Conservation (phyloP, 2,329 filamentous ascomycete genomes). For the Lecanicillium sp. region DNA sequence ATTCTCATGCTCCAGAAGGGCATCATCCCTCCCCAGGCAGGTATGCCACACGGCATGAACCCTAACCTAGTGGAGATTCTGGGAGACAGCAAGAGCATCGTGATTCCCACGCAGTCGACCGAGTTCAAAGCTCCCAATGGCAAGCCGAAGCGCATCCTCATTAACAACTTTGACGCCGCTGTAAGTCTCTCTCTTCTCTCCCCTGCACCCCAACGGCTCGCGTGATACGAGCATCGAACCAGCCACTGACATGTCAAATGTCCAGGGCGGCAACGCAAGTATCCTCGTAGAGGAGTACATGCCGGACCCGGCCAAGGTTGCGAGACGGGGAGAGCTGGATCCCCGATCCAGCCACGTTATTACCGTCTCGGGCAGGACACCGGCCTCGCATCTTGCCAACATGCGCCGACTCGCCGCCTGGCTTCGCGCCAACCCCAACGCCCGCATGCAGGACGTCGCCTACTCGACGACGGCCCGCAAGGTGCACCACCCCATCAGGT, state of each 20-base stretch:
- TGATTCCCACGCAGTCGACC: not conserved
- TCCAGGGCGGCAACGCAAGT: not conserved
- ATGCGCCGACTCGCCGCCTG: not conserved
- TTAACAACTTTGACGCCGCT: not conserved
- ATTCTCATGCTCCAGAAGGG: slow-evolving; percentile 34
- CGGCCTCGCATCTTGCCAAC: not conserved
- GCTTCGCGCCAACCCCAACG: not conserved
- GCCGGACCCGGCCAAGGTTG: not conserved
- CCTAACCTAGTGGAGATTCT: slow-evolving; percentile 29
- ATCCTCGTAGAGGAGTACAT: not conserved
- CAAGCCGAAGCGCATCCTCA: not conserved
- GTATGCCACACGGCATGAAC: slow-evolving; percentile 22
- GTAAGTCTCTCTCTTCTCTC: not conserved
- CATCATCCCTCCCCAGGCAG: slow-evolving; percentile 28
- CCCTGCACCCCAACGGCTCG: too few species aligned
- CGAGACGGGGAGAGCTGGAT: too few species aligned
- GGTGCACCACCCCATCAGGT: slow-evolving; percentile 52
- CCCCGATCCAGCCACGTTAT: not conserved
- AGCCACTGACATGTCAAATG: not conserved
- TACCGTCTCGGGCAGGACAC: not conserved
- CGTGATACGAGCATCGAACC: too few species aligned
- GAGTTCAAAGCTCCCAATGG: not conserved
- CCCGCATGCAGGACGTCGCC: slow-evolving; percentile 47
- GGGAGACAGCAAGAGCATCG: not conserved
- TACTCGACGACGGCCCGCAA: slow-evolving; percentile 61